These are phyloP conservation scores for Citrus hindsii DNA, from an alignment of 345 rosid species.

Conservation along the genomic window DNA sequence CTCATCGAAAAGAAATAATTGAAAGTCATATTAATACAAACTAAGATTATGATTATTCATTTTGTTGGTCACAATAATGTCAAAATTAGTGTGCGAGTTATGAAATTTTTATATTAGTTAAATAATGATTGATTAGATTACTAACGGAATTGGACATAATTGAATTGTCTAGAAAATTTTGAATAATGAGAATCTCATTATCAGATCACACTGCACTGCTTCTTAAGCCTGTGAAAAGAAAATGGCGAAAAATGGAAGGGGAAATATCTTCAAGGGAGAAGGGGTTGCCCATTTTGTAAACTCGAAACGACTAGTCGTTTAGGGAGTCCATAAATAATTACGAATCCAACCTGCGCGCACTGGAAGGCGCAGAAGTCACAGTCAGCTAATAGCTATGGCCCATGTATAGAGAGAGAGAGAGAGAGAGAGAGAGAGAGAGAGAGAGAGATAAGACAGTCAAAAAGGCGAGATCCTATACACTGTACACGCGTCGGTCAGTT, in stretches of 20 bases:
- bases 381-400: neutral
- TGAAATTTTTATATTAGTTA: neutral
- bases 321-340: neutral
- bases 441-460: constrained; percentile 10
- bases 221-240: no score
- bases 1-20: neutral
- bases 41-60: neutral
- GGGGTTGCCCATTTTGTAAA: no score
- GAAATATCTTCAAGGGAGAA: neutral
- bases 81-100: neutral
- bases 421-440: neutral
- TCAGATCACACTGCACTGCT: no score
- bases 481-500: constrained; percentile 29
- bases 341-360: neutral
- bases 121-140: neutral
- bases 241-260: neutral
- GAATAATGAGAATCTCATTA: no score
- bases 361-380: constrained; percentile 1
- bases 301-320: neutral
- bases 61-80: neutral
- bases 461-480: constrained; percentile 21
- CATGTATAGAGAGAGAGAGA: neutral
- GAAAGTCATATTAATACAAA: neutral
- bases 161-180: no score
- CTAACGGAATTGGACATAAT: no score